Evolutionary conservation across 805 yeast species (phyloP), one percentile per base, ranked within the genome.

Genomic region (Saccharomycopsis capsularis): DNA sequence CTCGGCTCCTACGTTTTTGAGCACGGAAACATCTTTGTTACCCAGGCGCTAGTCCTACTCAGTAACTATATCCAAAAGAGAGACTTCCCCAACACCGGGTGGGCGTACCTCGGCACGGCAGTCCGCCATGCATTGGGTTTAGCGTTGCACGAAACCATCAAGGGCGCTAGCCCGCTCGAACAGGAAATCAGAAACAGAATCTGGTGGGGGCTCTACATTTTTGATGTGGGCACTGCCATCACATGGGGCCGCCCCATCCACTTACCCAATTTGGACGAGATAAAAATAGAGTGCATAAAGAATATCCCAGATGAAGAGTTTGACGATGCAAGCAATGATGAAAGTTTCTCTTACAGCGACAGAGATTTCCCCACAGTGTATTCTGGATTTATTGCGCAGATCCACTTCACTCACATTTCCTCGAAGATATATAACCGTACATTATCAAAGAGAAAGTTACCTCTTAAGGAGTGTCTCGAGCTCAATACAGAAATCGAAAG

Each of bases 191-290:
- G 85, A 55, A 67, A 84, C 57, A 63, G 85, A 47, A 60, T 79
- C 29, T 82, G 85, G 85, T 81, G 85, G 83, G 81, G 82, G 1
- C 55, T 82, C 7, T 79, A 76, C 55, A 72, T 76, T 45, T 78
- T 78, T 56, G 86, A 80, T 60, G 75, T 79, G 16, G 81, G 82
- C 46, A 76, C 83, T 16, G 75, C 83, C 1, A 68, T 81, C 21
- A 75, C 83, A 0, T 77, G 78, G 61, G 86, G 85, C 13, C 64
- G 88, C 55, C 87, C 88, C 1, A 69, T 77, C 3, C 72, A 71
- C 54, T 63, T 77, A 41, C 82, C 82, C 1, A 63, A 64, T 7
- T 61, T 63, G 15, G 69, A 69, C 41, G 69, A 68, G 52, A 68
- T 76, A 56, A 79, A 76, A 56, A 73, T 76, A 23, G 64, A 68